phyloP scores from a whole-genome alignment of 495 filamentous ascomycete species.

The Apodospora peruviana region DNA sequence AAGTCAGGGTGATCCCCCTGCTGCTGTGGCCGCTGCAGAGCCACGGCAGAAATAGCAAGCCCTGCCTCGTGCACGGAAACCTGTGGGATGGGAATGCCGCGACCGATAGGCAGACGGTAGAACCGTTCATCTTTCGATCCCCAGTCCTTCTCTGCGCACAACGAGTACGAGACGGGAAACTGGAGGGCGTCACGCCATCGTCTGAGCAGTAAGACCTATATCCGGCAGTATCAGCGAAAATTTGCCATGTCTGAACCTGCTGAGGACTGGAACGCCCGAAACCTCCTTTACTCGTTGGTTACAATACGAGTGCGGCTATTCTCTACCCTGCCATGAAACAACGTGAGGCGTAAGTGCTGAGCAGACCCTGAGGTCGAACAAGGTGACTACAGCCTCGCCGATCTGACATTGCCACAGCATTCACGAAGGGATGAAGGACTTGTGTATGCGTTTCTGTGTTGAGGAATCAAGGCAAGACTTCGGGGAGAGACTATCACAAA shows the following conservation, averaged over 20 bases:
- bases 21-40: slow-evolving; percentile 31
- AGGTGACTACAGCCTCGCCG: too few species aligned
- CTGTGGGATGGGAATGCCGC: slow-evolving; percentile 40
- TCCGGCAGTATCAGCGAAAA: slow-evolving; percentile 5
- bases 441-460: too few species aligned
- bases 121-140: slow-evolving; percentile 43
- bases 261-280: slow-evolving; percentile 28
- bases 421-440: too few species aligned
- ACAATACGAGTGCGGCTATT: too few species aligned
- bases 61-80: slow-evolving; percentile 42
- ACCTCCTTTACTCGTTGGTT: slow-evolving; percentile 25
- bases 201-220: slow-evolving; percentile 5
- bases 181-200: slow-evolving; percentile 18
- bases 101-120: slow-evolving; percentile 19
- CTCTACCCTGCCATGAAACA: too few species aligned
- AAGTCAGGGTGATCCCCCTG: too few species aligned
- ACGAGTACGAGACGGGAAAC: slow-evolving; percentile 42
- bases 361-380: too few species aligned
- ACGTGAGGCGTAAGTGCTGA: too few species aligned
- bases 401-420: background rate
- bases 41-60: slow-evolving; percentile 33
- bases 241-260: slow-evolving; percentile 17
- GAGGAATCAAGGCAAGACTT: too few species aligned
- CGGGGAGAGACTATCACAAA: too few species aligned
- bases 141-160: slow-evolving; percentile 41